Conservation (phyloP, 1,284 basidiomycete species). For the Heterobasidion annosum region DNA sequence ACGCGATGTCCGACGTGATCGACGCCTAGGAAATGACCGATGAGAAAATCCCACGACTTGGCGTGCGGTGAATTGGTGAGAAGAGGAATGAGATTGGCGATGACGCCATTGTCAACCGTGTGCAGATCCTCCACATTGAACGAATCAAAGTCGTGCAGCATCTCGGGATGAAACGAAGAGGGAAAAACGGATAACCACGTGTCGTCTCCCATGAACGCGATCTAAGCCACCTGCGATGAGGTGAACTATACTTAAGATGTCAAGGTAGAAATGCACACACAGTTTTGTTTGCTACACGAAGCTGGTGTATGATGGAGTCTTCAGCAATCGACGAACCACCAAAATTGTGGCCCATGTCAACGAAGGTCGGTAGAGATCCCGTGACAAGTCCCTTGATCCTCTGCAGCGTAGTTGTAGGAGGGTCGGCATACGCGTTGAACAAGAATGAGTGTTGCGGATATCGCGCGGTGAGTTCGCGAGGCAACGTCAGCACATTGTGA, state of each 20-base stretch:
- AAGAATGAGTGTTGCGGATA: constrained; percentile 73
- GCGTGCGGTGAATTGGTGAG: constrained; percentile 31
- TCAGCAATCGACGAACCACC: constrained; percentile 80
- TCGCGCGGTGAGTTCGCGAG: constrained; percentile 54
- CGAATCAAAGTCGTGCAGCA: constrained; percentile 84
- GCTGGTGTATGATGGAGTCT: constrained; percentile 73
- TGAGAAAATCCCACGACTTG: constrained; percentile 74
- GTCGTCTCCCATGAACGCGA: constrained; percentile 92
- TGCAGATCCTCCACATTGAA: constrained; percentile 99
- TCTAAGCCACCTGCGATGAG: constrained; percentile 18
- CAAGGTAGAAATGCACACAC: constrained; percentile 27
- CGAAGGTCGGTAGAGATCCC: constrained; percentile 92
- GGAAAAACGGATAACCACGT: constrained; percentile 94
- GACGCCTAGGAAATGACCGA: constrained; percentile 95
- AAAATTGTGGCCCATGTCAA: constrained; percentile 92
- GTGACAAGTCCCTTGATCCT: constrained; percentile 94
- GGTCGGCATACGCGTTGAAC: constrained; percentile 87
- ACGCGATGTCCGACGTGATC: constrained; percentile 96
- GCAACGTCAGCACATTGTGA: constrained; percentile 79
- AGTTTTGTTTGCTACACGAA: constrained; percentile 44
- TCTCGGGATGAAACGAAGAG: constrained; percentile 57
- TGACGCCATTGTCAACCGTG: constrained; percentile 90
- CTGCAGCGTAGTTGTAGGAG: constrained; percentile 94
- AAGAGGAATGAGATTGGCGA: constrained; percentile 75
- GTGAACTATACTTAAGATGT: not conserved